These are phyloP conservation scores for Boletus sensibilis DNA, from an alignment of 768 basidiomycete species.

Conservation along the genomic window DNA sequence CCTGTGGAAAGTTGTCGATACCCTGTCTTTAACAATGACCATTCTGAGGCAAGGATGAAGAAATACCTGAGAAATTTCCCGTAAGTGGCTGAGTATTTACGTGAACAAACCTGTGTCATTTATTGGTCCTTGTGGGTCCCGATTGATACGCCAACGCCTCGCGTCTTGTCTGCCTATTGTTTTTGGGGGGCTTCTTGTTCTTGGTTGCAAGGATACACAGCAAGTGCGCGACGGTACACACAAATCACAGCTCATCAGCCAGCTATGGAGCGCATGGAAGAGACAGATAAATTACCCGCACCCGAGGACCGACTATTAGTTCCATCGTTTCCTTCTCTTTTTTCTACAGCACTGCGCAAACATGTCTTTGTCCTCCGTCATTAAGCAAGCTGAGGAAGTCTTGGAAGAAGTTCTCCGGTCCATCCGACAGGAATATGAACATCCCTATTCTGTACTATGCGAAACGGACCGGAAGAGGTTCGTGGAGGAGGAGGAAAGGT, in stretches of 20 bases:
- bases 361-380: slow-evolving; percentile 8
- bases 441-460: neutral
- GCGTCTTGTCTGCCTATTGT: slow-evolving; percentile 10
- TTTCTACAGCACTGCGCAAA: neutral
- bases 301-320: no score
- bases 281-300: slow-evolving; percentile 14
- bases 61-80: neutral
- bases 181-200: slow-evolving; percentile 9
- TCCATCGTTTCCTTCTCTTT: neutral
- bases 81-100: neutral
- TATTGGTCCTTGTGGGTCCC: slow-evolving; percentile 18
- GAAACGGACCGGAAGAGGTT: slow-evolving; percentile 1
- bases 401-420: neutral
- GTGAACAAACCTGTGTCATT: neutral
- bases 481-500: slow-evolving; percentile 8
- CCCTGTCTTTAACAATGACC: no score
- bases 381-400: neutral
- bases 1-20: no score
- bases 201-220: slow-evolving; percentile 14
- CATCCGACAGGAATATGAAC: neutral
- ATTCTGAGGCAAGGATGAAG: neutral
- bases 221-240: neutral
- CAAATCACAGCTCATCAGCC: neutral
- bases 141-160: slow-evolving; percentile 1
- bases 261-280: neutral